Conservation (phyloP, 306 rosid genomes). For the Fagus sylvatica region DNA sequence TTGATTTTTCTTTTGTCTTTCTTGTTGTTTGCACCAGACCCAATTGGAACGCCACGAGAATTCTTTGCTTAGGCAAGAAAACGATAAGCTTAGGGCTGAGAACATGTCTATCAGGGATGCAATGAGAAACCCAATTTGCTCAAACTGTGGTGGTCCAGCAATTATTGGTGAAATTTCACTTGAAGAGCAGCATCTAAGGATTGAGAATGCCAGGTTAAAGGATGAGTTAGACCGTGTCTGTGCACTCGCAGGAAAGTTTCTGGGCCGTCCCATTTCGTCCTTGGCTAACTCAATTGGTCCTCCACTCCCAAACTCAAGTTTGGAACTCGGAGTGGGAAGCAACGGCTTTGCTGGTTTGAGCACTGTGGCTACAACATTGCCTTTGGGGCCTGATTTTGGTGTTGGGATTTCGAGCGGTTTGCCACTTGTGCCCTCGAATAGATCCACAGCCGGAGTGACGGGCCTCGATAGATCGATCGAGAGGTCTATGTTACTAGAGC, state of each 20-base stretch:
- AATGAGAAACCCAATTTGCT: constrained; percentile 88
- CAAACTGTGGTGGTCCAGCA: constrained; percentile 91
- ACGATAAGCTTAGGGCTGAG: constrained; percentile 88
- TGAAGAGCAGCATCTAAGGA: constrained; percentile 87
- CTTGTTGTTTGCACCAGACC: constrained; percentile 52
- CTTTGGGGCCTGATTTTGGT: constrained; percentile 63
- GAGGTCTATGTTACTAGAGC: constrained; percentile 86
- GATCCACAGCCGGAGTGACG: constrained; percentile 25
- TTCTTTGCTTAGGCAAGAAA: constrained; percentile 84
- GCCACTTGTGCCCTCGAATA: constrained; percentile 35
- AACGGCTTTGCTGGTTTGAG: constrained; percentile 66
- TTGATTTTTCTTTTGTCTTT: background rate
- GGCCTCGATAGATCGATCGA: constrained; percentile 63
- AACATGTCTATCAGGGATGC: constrained; percentile 95
- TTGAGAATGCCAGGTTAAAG: constrained; percentile 80
- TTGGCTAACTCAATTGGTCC: constrained; percentile 48
- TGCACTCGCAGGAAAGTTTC: constrained; percentile 77
- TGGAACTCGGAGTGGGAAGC: constrained; percentile 91
- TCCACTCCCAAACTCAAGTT: constrained; percentile 70
- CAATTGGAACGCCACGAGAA: constrained; percentile 97
- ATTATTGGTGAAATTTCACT: constrained; percentile 80
- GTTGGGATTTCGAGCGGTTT: constrained; percentile 50
- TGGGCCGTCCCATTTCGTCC: constrained; percentile 78
- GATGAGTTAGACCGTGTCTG: constrained; percentile 94
- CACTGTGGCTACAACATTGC: constrained; percentile 51